phyloP scores from a whole-genome alignment of 371 early-diverging fungal species.

The Aphelidium insulamus region DNA sequence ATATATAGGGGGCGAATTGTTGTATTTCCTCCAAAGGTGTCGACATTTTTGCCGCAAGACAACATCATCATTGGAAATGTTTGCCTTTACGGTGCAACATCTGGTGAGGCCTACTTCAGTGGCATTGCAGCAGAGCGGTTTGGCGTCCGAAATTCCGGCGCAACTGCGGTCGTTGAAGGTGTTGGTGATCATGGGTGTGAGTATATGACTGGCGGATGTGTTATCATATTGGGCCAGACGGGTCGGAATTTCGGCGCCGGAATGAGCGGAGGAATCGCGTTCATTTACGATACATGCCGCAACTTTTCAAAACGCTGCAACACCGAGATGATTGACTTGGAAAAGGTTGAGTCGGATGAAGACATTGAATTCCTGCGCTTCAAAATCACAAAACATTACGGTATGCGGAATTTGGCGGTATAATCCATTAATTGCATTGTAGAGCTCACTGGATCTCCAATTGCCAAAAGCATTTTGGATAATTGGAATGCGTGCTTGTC shows the following conservation, averaged over 20 bases:
- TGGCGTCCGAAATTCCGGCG: constrained; percentile 92
- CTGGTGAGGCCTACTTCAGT: constrained; percentile 70
- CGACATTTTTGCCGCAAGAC: constrained; percentile 48
- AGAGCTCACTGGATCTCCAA: constrained; percentile 55
- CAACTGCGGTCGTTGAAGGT: constrained; percentile 83
- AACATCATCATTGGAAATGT: constrained; percentile 91
- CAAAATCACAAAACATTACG: constrained; percentile 54
- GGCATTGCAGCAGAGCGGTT: constrained; percentile 94
- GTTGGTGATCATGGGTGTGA: constrained; percentile 96
- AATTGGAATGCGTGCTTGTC: constrained; percentile 44
- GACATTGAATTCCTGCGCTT: constrained; percentile 50
- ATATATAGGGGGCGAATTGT: constrained; percentile 75
- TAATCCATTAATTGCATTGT: too few species aligned
- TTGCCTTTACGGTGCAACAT: constrained; percentile 88
- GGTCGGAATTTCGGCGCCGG: constrained; percentile 90
- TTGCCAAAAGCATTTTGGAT: constrained; percentile 47
- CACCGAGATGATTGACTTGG: constrained; percentile 70
- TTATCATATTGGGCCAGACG: constrained; percentile 52
- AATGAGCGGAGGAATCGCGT: constrained; percentile 85
- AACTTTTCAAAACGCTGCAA: constrained; percentile 47
- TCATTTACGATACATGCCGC: constrained; percentile 36
- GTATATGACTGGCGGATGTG: constrained; percentile 90
- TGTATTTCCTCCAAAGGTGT: constrained; percentile 62
- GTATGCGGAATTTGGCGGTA: too few species aligned
- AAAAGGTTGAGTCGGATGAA: constrained; percentile 44